phyloP scores from a whole-genome alignment of 1,139 yeast genomes.

The Suhomyces kunorum region DNA sequence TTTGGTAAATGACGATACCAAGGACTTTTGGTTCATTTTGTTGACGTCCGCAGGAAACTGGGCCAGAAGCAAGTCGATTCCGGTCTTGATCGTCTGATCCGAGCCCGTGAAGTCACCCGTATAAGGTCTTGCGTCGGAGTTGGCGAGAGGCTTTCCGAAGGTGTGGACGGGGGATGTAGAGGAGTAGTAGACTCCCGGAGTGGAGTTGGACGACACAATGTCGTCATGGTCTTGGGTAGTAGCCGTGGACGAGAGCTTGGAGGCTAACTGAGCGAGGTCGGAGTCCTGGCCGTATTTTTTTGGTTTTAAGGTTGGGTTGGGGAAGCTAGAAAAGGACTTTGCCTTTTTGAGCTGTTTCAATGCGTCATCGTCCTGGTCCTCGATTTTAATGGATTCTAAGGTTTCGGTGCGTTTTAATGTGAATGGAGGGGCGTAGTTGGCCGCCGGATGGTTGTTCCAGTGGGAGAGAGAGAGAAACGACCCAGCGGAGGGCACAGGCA shows the following conservation, averaged over 20 bases:
- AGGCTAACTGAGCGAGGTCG: slow-evolving; percentile 27
- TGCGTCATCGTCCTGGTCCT: slow-evolving; percentile 49
- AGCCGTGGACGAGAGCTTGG: slow-evolving; percentile 20
- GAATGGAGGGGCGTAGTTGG: slow-evolving; percentile 11
- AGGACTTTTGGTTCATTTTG: slow-evolving; percentile 6
- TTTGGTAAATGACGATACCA: slow-evolving; percentile 28
- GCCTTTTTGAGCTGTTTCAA: slow-evolving; percentile 44
- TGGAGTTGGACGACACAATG: slow-evolving; percentile 20
- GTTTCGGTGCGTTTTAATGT: slow-evolving; percentile 20
- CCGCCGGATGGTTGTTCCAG: slow-evolving; percentile 3
- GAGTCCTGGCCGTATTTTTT: slow-evolving; percentile 2
- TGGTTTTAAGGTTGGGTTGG: slow-evolving; percentile 1
- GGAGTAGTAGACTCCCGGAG: slow-evolving; percentile 21
- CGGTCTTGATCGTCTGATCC: slow-evolving; percentile 4
- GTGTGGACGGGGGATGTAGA: slow-evolving; percentile 9
- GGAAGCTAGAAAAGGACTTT: slow-evolving; percentile 30
- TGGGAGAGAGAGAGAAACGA: slow-evolving; percentile 9
- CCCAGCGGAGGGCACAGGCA: slow-evolving; percentile 1
- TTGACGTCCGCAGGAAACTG: slow-evolving; percentile 20
- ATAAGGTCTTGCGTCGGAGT: slow-evolving; percentile 14
- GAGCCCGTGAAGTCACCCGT: slow-evolving; percentile 13
- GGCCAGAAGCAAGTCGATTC: slow-evolving; percentile 34
- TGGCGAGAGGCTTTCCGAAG: slow-evolving; percentile 6
- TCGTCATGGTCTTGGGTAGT: slow-evolving; percentile 13
- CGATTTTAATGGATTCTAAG: slow-evolving; percentile 38